Base-by-base conservation (phyloP, 768 basidiomycete species). In the Amanita rubescens region DNA sequence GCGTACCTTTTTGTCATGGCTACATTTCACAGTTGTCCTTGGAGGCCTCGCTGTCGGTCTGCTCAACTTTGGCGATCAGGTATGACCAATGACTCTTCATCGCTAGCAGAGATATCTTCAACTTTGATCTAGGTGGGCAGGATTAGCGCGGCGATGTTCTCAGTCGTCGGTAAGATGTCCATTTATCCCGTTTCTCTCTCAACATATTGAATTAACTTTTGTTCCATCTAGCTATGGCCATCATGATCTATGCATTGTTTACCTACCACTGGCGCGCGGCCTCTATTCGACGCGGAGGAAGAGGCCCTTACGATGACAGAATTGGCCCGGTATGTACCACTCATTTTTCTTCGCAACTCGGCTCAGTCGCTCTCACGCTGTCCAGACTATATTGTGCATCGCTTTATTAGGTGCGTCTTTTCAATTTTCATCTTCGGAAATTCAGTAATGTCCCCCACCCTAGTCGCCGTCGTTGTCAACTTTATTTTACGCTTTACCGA, bases 61-160 rank as follows among this genome's bases (percentile, higher is more conserved):
- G 54, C 76, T 99, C 62, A 99, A 99, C 70, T 99, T 99, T 74
- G 96, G 96, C 56, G 96, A 98, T 69, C 90, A 90, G 73, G 93
- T 87, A 55, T 55, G 74, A 63, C n/a, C 44, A 20, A 27, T 49
- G n/a, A n/a, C n/a, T 58, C 48, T 55, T 48, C 20, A 27, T 39
- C 34, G 14, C 19, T 14, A 3, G 42, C 17, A 49, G 39, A 19
- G 7, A 32, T 39, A 15, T 15, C 52, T 33, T 33, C 37, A 47
- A 17, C 25, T 50, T 50, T 30, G 51, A 7, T 30, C 12, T 45
- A 91, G 91, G 85, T 97, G 55, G 93, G 95, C 42, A 94, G 86
- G 72, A 95, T 97, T 55, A 92, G 90, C 61, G 95, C 95, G 17
- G 94, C 85, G 10, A 86, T 98, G 88, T 98, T 96, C 73, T 96